Conservation (phyloP, 2,329 filamentous ascomycete genomes). For the Colletotrichum chrysophilum region DNA sequence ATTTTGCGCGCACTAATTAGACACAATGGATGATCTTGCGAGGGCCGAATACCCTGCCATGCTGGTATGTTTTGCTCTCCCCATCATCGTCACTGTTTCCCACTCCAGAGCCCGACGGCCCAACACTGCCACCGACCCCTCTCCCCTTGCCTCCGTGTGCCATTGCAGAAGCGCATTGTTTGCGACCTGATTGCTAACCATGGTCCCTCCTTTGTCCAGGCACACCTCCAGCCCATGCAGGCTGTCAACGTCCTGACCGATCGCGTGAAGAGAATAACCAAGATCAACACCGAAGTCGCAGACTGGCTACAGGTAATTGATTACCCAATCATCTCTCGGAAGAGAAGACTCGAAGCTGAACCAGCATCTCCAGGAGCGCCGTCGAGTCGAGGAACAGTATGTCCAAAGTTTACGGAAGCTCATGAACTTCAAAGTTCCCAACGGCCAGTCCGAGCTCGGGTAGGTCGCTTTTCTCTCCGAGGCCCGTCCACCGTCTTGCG, state of each 20-base stretch:
- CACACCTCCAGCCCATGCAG: constrained; percentile 79
- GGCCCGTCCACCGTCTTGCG: not conserved
- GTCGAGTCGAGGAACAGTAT: constrained; percentile 90
- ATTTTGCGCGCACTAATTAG: constrained; percentile 20
- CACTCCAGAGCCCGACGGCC: not conserved
- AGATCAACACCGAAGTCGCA: constrained; percentile 88
- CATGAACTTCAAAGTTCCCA: constrained; percentile 74
- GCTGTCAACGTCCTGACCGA: constrained; percentile 85
- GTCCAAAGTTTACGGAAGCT: constrained; percentile 83
- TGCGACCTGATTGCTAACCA: constrained; percentile 22
- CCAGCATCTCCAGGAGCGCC: constrained; percentile 73
- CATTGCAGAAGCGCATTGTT: constrained; percentile 9
- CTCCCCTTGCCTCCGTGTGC: not conserved
- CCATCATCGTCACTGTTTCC: not conserved
- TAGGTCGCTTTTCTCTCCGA: constrained; percentile 50
- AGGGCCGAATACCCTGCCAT: constrained; percentile 92
- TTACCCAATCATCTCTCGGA: not conserved
- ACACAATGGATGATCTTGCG: constrained; percentile 75
- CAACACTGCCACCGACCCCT: constrained; percentile 4
- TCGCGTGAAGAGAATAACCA: constrained; percentile 84
- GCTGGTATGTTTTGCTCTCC: constrained; percentile 65
- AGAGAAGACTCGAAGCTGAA: constrained; percentile 4
- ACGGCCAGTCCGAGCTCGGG: constrained; percentile 84
- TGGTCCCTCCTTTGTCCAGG: constrained; percentile 53
- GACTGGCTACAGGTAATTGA: constrained; percentile 90